Base-by-base conservation (phyloP, 2,329 filamentous ascomycete species). In the Tolypocladium ovalisporum region DNA sequence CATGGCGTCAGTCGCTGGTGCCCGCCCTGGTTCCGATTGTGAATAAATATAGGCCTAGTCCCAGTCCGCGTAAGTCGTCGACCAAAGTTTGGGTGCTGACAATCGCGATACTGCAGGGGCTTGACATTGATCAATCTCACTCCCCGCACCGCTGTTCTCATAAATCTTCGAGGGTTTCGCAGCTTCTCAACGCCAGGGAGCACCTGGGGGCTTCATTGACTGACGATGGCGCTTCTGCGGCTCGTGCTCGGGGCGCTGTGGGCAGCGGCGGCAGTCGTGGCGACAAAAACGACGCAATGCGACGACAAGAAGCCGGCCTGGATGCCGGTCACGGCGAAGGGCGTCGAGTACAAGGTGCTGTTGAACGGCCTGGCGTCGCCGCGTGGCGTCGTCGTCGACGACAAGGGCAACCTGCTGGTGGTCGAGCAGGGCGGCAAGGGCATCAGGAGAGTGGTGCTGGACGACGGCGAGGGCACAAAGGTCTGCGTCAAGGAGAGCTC, bases 351-450 rank as follows among this genome's bases (percentile, higher is more conserved):
- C 57, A 66, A 64, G 55, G 59, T 70, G 6, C 54, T 71, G 44
- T 42, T 60, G 17, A 68, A 64, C 52, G 65, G 62, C 17, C 61
- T 70, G 35, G 40, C 40, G 4, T 7, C 17, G 2, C 68, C 73
- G 3, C 68, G 73, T 22, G 66, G 66, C 54, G 59, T 76, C 5
- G 62, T 71, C 24, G 65, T 72, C 29, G 73, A 76, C 58, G 59
- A 61, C 0, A 57, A 62, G 29, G 72, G 73, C 5, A 73, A 74
- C 59, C 58, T 76, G 24, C 67, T 76, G 13, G 64, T 75, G 10
- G 65, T 66, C 13, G 68, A 73, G 58, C 61, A 63, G 42, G 62
- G 63, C 4, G 63, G 59, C 32, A 55, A 60, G 10, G 73, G 73
- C 10, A 65, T 76, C 27, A 63, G 64, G 29, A 66, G 69, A 10